Base-by-base conservation (phyloP, 768 basidiomycete genomes). In the Russula ochroleuca region DNA sequence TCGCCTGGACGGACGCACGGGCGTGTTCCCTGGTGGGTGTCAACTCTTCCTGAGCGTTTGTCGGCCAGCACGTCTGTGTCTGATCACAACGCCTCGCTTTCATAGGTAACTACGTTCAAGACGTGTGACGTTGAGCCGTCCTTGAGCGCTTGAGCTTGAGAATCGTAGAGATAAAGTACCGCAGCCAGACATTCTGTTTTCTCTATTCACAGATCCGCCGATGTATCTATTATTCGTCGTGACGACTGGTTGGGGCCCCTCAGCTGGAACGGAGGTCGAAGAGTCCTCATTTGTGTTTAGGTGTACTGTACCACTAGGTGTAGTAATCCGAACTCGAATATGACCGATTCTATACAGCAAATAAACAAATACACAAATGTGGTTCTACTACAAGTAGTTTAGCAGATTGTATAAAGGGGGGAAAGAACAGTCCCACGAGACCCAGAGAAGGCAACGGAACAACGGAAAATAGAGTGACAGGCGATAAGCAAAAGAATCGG, bases 1-100 rank as follows among this genome's bases (percentile, higher is more conserved):
- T 8, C 81, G 83, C 70, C 58, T 96, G 68, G 85, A 92, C 67
- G 94, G 94, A 8, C 73, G 74, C 65, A 84, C 92, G 72, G 95
- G 95, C 9, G 89, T 94, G 17, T 98, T 98, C 77, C 96, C 95
- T 60, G 92, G 90, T 83, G 76, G 72, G 75, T 76, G 40, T 11
- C 43, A 21, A 21, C 45, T 21, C 43, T 21, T 31, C 0, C 17
- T 35, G 48, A 23, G 14, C 41, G 28, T 47, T 17, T n/a, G 14
- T 33, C 13, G 1, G 13, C 13, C 3, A 25, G 23, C 43, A 8
- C 33, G 17, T 40, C 41, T 35, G 17, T 35, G 17, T 33, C 59
- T 61, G 49, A 59, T 19, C 35, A 40, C 50, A 28, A 59, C 47
- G 4, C 13, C 33, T 19, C 53, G 13, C 5, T 33, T 25, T 25